Evolutionary conservation across 1,284 basidiomycete genomes (phyloP).

Genomic region (Austroboletus novae-zelandiae): DNA sequence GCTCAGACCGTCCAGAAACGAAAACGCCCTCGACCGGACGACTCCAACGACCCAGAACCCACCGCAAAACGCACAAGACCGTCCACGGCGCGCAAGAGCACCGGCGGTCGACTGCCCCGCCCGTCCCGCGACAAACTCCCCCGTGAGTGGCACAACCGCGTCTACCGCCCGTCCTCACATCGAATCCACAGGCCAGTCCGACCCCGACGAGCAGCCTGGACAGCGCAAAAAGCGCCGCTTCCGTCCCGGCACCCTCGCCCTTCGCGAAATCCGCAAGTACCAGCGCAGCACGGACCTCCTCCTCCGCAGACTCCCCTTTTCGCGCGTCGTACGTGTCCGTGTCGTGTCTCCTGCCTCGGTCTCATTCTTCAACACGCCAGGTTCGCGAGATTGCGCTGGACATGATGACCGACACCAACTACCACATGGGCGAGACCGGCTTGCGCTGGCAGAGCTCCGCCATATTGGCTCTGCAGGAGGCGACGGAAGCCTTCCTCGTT

Average conservation of each 20-base stretch:
- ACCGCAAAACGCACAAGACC: slow-evolving; percentile 48
- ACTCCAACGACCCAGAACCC: slow-evolving; percentile 30
- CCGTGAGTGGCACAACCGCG: slow-evolving; percentile 17
- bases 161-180: slow-evolving; percentile 7
- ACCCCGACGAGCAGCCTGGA: slow-evolving; percentile 25
- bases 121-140: slow-evolving; percentile 25
- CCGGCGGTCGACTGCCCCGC: slow-evolving; percentile 46
- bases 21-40: slow-evolving; percentile 33
- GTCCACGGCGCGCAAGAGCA: slow-evolving; percentile 72
- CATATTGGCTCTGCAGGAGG: slow-evolving; percentile 89
- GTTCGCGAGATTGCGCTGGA: slow-evolving; percentile 90
- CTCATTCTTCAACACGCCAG: slow-evolving; percentile 41
- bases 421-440: slow-evolving; percentile 54
- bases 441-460: slow-evolving; percentile 93
- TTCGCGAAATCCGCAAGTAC: slow-evolving; percentile 91
- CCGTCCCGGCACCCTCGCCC: slow-evolving; percentile 84
- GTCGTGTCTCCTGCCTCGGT: not conserved
- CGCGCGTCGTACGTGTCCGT: slow-evolving; percentile 70
- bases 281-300: slow-evolving; percentile 91
- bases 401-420: slow-evolving; percentile 75
- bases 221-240: slow-evolving; percentile 60
- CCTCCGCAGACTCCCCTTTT: slow-evolving; percentile 86
- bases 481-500: slow-evolving; percentile 90
- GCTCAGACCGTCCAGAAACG: slow-evolving; percentile 49
- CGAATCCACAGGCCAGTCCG: slow-evolving; percentile 16